Conservation (phyloP, 139 green algal species). For the Astrephomene gubernaculifera region DNA sequence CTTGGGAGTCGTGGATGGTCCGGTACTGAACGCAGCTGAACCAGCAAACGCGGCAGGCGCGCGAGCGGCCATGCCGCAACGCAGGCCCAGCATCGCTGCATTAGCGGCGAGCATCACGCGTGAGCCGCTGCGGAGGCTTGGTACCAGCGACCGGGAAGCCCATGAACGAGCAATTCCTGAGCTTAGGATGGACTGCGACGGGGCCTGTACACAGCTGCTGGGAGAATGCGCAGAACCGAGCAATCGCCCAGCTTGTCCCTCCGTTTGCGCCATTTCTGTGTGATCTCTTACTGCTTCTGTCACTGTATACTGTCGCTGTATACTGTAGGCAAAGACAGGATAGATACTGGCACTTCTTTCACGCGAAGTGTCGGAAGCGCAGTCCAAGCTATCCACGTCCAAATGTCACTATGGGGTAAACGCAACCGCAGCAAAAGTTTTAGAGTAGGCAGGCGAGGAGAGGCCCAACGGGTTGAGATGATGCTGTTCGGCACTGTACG, state of each 20-base stretch:
- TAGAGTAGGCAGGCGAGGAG: too few relatives aligned
- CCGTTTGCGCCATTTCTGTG: background rate
- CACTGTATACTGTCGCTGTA: too few relatives aligned
- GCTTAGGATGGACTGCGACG: background rate
- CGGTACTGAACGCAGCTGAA: background rate
- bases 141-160: background rate
- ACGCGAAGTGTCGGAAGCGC: too few relatives aligned
- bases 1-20: background rate
- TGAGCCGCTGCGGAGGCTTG: background rate
- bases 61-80: background rate
- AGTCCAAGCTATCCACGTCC: too few relatives aligned
- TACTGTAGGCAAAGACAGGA: too few relatives aligned
- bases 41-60: background rate
- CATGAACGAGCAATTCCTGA: background rate
- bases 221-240: background rate
- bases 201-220: background rate
- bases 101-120: constrained; percentile 3
- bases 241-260: background rate
- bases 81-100: background rate
- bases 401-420: too few relatives aligned
- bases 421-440: too few relatives aligned
- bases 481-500: too few relatives aligned
- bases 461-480: too few relatives aligned
- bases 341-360: too few relatives aligned
- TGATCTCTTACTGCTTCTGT: too few relatives aligned